phyloP scores from a whole-genome alignment of 768 basidiomycete species.

The Mycena pura region DNA sequence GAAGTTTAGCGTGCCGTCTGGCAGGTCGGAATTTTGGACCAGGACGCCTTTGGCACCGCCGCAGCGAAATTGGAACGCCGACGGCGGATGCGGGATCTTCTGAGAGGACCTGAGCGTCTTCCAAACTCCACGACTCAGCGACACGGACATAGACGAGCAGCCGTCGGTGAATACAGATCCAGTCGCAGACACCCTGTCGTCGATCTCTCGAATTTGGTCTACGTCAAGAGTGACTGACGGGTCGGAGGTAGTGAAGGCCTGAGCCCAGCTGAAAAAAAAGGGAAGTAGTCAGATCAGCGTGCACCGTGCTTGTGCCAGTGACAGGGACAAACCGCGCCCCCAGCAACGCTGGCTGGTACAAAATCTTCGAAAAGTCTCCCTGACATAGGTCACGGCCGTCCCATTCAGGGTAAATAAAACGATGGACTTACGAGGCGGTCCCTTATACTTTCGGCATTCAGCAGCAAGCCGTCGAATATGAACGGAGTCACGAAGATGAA shows the following conservation, averaged over 20 bases:
- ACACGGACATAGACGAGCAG: conserved; percentile 51
- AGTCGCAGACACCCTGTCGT: conserved; percentile 38
- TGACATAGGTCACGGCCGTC: no score
- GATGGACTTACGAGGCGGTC: conserved; percentile 42
- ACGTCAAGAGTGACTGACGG: conserved; percentile 46
- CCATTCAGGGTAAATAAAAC: no score
- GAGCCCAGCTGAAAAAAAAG: conserved; percentile 43
- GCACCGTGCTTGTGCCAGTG: no score
- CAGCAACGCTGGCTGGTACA: conserved; percentile 50
- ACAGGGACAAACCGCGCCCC: conserved; percentile 45
- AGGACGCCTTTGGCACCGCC: conserved; percentile 59
- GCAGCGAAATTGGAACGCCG: conserved; percentile 52
- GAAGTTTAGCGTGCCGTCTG: conserved; percentile 43
- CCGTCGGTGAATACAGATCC: conserved; percentile 57
- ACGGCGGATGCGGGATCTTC: conserved; percentile 39
- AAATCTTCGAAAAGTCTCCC: conserved; percentile 48
- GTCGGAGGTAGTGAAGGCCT: conserved; percentile 60
- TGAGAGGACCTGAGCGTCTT: conserved; percentile 38
- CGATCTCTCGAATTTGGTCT: conserved; percentile 40
- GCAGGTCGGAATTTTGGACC: conserved; percentile 45
- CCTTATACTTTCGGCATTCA: conserved; percentile 39
- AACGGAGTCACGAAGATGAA: conserved; percentile 58
- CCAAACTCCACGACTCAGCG: conserved; percentile 44
- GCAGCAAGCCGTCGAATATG: conserved; percentile 19
- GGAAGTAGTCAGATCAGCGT: not conserved